phyloP scores from a whole-genome alignment of 2,329 filamentous ascomycete species.

The Lecanicillium sp. region DNA sequence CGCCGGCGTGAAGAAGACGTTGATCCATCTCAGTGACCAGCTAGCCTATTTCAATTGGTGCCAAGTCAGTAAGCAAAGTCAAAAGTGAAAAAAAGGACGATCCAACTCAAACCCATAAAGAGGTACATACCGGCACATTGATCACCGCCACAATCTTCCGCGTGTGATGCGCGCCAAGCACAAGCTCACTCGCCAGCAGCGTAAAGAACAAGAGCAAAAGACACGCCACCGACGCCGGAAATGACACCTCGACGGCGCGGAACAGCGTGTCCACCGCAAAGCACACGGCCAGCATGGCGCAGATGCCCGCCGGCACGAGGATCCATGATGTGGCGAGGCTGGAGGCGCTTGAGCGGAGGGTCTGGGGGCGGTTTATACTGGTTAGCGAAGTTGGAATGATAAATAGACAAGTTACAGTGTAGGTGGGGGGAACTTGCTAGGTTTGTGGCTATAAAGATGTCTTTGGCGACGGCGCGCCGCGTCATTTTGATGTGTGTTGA shows the following conservation, averaged over 20 bases:
- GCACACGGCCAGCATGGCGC: constrained; percentile 31
- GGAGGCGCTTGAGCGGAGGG: constrained; percentile 13
- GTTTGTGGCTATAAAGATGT: too few species aligned
- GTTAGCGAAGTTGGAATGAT: too few species aligned
- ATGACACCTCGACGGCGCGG: constrained; percentile 39
- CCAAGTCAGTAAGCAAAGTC: too few species aligned
- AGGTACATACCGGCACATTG: constrained; percentile 46
- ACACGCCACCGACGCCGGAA: constrained; percentile 53
- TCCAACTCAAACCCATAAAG: too few species aligned
- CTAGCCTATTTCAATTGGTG: constrained; percentile 37
- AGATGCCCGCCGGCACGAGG: constrained; percentile 38
- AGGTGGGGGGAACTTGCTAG: too few species aligned
- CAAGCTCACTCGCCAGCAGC: constrained; percentile 37
- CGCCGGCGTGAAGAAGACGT: constrained; percentile 50
- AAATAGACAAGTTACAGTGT: too few species aligned
- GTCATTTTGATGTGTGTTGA: too few species aligned
- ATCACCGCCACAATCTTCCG: constrained; percentile 39
- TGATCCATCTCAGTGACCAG: constrained; percentile 52
- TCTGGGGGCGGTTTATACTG: constrained; percentile 7
- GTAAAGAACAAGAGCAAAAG: constrained; percentile 45
- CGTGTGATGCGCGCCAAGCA: constrained; percentile 41
- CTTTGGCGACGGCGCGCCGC: too few species aligned
- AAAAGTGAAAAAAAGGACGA: too few species aligned
- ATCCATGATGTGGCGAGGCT: constrained; percentile 35
- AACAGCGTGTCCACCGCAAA: constrained; percentile 37